Percentiles rank a stretch among this genome's conserved stretches.
These are phyloP conservation scores for Trichosporon coremiiforme DNA, from an alignment of 1,284 basidiomycete species.

Conservation along the genomic window DNA sequence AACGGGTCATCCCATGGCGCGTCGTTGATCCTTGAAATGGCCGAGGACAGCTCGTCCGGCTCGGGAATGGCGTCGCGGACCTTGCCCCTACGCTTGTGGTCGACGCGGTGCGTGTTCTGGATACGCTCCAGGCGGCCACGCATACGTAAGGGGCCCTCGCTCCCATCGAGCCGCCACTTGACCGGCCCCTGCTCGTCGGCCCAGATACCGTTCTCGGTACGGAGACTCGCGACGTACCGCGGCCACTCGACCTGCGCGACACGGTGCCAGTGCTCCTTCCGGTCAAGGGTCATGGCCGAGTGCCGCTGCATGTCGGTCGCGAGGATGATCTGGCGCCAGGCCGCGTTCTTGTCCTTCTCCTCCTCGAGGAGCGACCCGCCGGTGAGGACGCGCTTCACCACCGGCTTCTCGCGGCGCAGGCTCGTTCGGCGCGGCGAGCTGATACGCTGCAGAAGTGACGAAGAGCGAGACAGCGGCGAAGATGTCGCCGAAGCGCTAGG, in stretches of 20 bases:
- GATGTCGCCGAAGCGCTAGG: neutral
- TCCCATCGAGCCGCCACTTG: slow-evolving; percentile 79
- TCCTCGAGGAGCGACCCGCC: slow-evolving; percentile 51
- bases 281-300: slow-evolving; percentile 49
- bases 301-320: slow-evolving; percentile 50
- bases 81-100: slow-evolving; percentile 12
- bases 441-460: neutral
- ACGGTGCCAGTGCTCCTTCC: slow-evolving; percentile 54
- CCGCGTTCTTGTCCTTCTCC: slow-evolving; percentile 55
- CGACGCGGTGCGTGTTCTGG: slow-evolving; percentile 21
- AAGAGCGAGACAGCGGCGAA: neutral
- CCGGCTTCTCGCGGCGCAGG: slow-evolving; percentile 21
- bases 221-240: slow-evolving; percentile 42
- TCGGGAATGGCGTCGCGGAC: slow-evolving; percentile 63
- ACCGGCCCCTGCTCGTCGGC: slow-evolving; percentile 61
- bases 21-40: slow-evolving; percentile 66
- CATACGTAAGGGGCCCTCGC: slow-evolving; percentile 81
- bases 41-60: slow-evolving; percentile 64
- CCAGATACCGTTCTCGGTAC: slow-evolving; percentile 75
- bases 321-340: slow-evolving; percentile 56
- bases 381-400: slow-evolving; percentile 43
- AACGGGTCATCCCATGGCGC: slow-evolving; percentile 79
- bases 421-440: slow-evolving; percentile 41
- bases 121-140: slow-evolving; percentile 51
- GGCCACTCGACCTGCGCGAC: slow-evolving; percentile 55